Base-by-base conservation (phyloP, 108 stramenopile species). In the Schizochytrium sp. region DNA sequence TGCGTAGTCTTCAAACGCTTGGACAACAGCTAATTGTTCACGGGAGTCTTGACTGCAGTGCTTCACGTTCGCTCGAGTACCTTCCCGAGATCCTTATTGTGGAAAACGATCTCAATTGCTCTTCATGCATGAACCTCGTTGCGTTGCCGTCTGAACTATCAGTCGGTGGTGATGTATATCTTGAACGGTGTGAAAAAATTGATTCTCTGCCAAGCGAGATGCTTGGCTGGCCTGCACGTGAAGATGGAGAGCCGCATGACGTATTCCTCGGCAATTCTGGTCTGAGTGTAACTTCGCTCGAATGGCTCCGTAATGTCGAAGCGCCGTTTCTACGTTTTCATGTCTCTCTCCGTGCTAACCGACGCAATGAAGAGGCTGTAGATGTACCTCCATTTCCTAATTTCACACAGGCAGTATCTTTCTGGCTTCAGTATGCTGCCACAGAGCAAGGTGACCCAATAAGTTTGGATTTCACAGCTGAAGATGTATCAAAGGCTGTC, bases 121-220 rank as follows among this genome's bases (percentile, higher is more conserved):
- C 19, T 49, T 49, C 47, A 38, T 83, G 76, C 76, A 40, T 55
- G 50, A 83, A 55, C 28, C 76, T 83, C 12, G 15, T 38, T 13
- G 47, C 45, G 38, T 53, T 83, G 7, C 76, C 76, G 50, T 47
- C 47, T 17, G 50, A 83, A n/a, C 53, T 83, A 13, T 47, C 5
- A 8, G 76, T 83, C 15, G 76, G 76, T 12, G 76, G 76, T 53
- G 76, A 83, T 40, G 76, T 83, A 40, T 83, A 83, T 53, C 76
- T 83, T 0, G 76, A 83, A 40, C 10, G 76, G 17, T 83, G 76
- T 2, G 47, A 49, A 53, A 53, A 47, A 5, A 47, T 83, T 38
- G 50, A 83, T 0, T 83, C 76, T n/a, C 53, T 83, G 45, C 50
- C 50, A 5, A 40, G 50, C 10, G 76, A 10, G 3, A 83, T 83